phyloP scores from a whole-genome alignment of 129 eudicot genomes.

The Silybum marianum region DNA sequence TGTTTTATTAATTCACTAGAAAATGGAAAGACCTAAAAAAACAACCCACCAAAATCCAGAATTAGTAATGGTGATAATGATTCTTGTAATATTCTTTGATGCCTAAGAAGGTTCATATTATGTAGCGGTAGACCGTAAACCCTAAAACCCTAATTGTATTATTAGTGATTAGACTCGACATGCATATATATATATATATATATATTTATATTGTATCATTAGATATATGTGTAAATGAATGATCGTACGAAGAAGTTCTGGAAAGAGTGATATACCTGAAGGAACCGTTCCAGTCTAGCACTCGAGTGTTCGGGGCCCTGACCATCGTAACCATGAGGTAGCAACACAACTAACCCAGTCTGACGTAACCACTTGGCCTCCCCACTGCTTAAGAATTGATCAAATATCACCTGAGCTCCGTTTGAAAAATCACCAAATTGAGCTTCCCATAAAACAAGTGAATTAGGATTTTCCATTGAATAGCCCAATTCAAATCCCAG shows the following conservation, averaged over 20 bases:
- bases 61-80: too few relatives aligned
- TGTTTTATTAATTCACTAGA: too few relatives aligned
- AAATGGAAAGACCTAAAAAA: too few relatives aligned
- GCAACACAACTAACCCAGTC: slow-evolving; percentile 84
- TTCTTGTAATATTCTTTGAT: too few relatives aligned
- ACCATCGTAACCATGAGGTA: slow-evolving; percentile 99
- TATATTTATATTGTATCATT: not conserved
- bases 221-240: not conserved
- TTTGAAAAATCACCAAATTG: slow-evolving; percentile 97
- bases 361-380: slow-evolving; percentile 99
- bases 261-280: slow-evolving; percentile 58
- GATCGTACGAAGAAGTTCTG: not conserved
- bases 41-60: too few relatives aligned
- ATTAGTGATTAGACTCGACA: too few relatives aligned
- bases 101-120: too few relatives aligned
- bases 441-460: slow-evolving; percentile 98
- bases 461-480: slow-evolving; percentile 97
- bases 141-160: not conserved
- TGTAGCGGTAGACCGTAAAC: not conserved
- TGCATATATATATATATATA: too few relatives aligned
- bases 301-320: slow-evolving; percentile 99
- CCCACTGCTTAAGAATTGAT: slow-evolving; percentile 97
- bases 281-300: slow-evolving; percentile 94
- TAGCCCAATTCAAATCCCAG: slow-evolving; percentile 97
- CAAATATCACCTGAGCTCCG: slow-evolving; percentile 98